Percentiles rank a stretch among this genome's conserved stretches.
Conservation (phyloP, 257 asterid genomes). For the Scutellaria barbata region DNA sequence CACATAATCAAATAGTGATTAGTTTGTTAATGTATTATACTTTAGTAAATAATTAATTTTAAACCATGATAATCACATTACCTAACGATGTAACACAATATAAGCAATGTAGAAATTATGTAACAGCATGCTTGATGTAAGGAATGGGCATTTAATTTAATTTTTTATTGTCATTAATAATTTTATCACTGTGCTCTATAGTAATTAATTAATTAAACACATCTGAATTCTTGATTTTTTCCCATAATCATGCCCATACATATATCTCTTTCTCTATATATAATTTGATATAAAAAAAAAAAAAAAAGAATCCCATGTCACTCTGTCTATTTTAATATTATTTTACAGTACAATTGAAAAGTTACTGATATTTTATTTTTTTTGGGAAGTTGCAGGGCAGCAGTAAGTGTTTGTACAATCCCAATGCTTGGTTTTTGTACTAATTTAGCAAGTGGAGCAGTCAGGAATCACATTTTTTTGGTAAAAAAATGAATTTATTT, state of each 20-base stretch:
- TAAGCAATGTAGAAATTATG: too few species aligned
- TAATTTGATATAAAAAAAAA: not conserved
- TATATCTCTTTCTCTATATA: not conserved
- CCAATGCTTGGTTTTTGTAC: conserved; percentile 33
- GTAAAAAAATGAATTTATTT: too few species aligned
- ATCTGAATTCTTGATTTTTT: conserved; percentile 38
- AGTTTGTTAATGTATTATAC: too few species aligned
- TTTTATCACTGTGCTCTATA: conserved; percentile 25
- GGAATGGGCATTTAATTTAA: conserved; percentile 23
- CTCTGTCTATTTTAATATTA: conserved; percentile 39
- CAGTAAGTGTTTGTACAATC: conserved; percentile 42
- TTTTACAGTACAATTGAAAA: conserved; percentile 51
- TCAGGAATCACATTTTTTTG: not conserved
- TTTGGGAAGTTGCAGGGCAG: conserved; percentile 43
- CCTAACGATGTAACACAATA: too few species aligned
- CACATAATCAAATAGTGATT: too few species aligned
- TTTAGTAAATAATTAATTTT: too few species aligned
- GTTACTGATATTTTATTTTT: conserved; percentile 48
- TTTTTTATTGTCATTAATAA: too few species aligned
- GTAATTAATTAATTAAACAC: conserved; percentile 7
- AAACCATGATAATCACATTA: too few species aligned
- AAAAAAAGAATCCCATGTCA: conserved; percentile 41
- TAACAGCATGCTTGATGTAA: conserved; percentile 51
- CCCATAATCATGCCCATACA: conserved; percentile 48
- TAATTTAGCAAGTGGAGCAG: conserved; percentile 28